Percentiles rank a stretch among this genome's conserved stretches.
Conservation (phyloP, 179 eudicot genomes). For the Heliamphora ciliata region DNA sequence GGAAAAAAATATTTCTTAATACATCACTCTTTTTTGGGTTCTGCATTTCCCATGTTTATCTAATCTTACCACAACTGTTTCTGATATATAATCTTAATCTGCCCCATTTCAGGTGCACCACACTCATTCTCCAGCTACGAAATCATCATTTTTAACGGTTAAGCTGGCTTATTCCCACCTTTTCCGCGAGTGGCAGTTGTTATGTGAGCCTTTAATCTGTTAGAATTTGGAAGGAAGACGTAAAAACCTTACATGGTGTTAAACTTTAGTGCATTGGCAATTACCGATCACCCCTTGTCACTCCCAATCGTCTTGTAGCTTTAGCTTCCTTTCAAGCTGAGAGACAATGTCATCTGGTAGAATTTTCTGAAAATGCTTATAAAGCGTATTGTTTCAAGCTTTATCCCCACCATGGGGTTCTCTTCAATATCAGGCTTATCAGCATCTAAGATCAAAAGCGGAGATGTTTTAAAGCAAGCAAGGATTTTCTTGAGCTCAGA, state of each 20-base stretch:
- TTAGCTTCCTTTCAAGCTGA: neutral
- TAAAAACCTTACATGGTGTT: neutral
- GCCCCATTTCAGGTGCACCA: too few relatives aligned
- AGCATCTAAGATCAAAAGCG: constrained; percentile 1
- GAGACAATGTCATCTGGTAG: neutral
- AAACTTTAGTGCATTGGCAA: neutral
- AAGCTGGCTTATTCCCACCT: neutral
- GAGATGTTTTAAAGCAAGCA: constrained; percentile 40
- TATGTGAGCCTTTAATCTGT: too few relatives aligned
- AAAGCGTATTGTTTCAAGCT: constrained; percentile 17
- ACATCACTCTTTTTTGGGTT: neutral
- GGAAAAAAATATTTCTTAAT: neutral
- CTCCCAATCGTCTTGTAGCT: neutral
- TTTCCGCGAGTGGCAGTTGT: too few relatives aligned
- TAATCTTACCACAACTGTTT: too few relatives aligned
- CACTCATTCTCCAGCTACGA: too few relatives aligned
- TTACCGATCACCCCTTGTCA: too few relatives aligned
- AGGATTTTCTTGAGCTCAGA: constrained; percentile 43
- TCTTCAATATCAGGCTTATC: constrained; percentile 20
- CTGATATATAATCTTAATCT: too few relatives aligned
- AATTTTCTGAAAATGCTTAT: constrained; percentile 10
- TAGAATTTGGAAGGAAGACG: too few relatives aligned
- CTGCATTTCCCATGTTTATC: neutral
- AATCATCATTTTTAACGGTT: neutral
- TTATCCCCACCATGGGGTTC: constrained; percentile 12